Percentiles rank a stretch among this genome's conserved stretches.
Evolutionary conservation across 305 asterid species (phyloP).

Genomic region (Solanum hybrid): DNA sequence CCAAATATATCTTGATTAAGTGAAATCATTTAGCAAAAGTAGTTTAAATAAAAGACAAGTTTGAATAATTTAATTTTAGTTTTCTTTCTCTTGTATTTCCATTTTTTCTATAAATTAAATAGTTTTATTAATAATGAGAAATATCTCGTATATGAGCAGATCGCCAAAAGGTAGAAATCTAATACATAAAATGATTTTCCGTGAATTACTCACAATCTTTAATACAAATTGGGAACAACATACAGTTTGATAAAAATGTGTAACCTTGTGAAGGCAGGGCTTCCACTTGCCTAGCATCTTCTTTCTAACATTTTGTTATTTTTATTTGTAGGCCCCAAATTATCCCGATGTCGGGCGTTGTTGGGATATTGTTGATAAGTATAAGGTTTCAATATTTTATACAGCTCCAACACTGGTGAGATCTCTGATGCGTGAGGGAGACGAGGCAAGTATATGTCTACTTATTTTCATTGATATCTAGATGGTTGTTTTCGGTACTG

Average conservation of each 20-base stretch:
- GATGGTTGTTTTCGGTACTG: background rate
- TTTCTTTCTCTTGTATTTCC: background rate
- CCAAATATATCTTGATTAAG: background rate
- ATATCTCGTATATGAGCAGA: background rate
- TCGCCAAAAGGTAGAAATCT: background rate
- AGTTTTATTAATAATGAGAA: background rate
- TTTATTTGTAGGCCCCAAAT: constrained; percentile 62
- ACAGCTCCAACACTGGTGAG: constrained; percentile 97
- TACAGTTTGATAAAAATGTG: background rate
- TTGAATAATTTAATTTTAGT: background rate
- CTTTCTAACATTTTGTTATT: background rate
- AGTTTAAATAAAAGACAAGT: background rate
- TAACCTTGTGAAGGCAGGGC: background rate
- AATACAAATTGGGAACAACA: background rate
- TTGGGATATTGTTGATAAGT: constrained; percentile 98
- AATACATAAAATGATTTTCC: background rate
- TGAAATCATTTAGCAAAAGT: background rate
- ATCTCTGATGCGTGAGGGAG: constrained; percentile 95
- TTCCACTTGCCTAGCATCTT: background rate
- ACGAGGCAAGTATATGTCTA: constrained; percentile 59
- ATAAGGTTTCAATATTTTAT: constrained; percentile 85
- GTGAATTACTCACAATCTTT: background rate
- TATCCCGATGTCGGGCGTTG: constrained; percentile 93
- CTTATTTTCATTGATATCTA: constrained; percentile 6
- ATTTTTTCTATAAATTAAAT: background rate